Evolutionary conservation across 2,329 filamentous ascomycete species (phyloP).

Genomic region (Lecanicillium sp.): DNA sequence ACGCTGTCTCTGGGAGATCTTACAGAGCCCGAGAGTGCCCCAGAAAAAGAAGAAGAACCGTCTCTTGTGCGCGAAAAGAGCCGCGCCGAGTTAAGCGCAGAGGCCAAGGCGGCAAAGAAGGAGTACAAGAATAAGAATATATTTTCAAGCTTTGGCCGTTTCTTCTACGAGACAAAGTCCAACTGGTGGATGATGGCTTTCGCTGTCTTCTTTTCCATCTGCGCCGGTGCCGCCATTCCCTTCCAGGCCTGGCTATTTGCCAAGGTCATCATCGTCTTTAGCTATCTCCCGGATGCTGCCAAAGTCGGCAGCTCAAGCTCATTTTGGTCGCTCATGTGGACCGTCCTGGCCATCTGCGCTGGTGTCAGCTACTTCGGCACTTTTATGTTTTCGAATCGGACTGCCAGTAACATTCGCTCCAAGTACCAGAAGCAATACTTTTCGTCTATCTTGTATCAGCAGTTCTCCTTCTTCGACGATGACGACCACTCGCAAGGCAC

Average conservation of each 20-base stretch:
- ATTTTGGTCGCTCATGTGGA: constrained; percentile 64
- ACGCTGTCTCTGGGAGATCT: constrained; percentile 49
- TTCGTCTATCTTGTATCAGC: constrained; percentile 52
- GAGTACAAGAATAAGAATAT: constrained; percentile 37
- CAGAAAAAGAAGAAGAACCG: constrained; percentile 36
- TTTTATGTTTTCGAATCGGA: constrained; percentile 34
- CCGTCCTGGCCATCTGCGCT: constrained; percentile 48
- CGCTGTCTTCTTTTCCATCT: constrained; percentile 41
- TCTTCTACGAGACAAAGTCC: constrained; percentile 50
- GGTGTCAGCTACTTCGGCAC: constrained; percentile 46
- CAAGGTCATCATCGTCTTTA: constrained; percentile 46
- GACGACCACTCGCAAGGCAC: constrained; percentile 55
- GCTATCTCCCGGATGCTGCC: constrained; percentile 23
- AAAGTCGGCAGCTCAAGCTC: constrained; percentile 37
- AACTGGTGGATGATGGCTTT: constrained; percentile 46
- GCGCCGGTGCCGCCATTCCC: constrained; percentile 39
- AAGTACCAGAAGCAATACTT: constrained; percentile 57
- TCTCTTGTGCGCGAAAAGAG: constrained; percentile 41
- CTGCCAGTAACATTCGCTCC: constrained; percentile 44
- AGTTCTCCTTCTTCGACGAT: constrained; percentile 54
- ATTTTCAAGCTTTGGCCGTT: constrained; percentile 46
- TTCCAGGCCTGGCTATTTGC: constrained; percentile 52
- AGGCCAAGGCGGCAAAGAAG: constrained; percentile 23
- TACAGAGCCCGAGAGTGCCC: constrained; percentile 27
- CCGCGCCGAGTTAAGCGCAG: constrained; percentile 31